Conservation (phyloP, 2,329 filamentous ascomycete species). For the Calonectria pauciramosa region DNA sequence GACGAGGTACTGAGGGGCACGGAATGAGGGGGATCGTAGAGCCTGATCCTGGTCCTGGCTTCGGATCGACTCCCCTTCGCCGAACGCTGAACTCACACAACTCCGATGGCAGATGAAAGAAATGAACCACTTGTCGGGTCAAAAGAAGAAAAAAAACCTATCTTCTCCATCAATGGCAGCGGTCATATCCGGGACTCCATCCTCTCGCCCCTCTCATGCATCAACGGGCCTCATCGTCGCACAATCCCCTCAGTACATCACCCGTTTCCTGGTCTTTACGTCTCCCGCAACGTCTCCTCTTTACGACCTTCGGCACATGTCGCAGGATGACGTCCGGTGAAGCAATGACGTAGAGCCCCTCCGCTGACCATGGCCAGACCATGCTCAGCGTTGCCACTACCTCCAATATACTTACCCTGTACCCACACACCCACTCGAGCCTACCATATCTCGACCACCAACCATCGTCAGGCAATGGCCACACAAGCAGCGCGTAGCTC, state of each 20-base stretch:
- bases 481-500: constrained; percentile 10
- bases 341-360: constrained; percentile 39
- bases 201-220: background rate
- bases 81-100: constrained; percentile 5
- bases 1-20: background rate
- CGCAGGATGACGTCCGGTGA: constrained; percentile 41
- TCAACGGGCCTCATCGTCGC: constrained; percentile 2
- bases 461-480: constrained; percentile 31
- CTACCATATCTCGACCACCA: constrained; percentile 40
- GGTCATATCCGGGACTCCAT: constrained; percentile 8
- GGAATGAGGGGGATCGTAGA: background rate
- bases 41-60: constrained; percentile 21
- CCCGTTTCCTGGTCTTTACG: constrained; percentile 22
- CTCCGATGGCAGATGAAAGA: background rate
- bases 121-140: background rate
- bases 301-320: constrained; percentile 25
- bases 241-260: constrained; percentile 23
- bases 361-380: constrained; percentile 36
- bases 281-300: constrained; percentile 19
- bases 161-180: background rate
- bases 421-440: constrained; percentile 34
- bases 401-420: constrained; percentile 33
- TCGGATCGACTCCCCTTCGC: constrained; percentile 22
- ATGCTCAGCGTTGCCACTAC: constrained; percentile 40
- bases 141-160: background rate